These are phyloP conservation scores for Ophiocordyceps camponoti-floridani DNA, from an alignment of 2,329 filamentous ascomycete genomes.

Conservation along the genomic window DNA sequence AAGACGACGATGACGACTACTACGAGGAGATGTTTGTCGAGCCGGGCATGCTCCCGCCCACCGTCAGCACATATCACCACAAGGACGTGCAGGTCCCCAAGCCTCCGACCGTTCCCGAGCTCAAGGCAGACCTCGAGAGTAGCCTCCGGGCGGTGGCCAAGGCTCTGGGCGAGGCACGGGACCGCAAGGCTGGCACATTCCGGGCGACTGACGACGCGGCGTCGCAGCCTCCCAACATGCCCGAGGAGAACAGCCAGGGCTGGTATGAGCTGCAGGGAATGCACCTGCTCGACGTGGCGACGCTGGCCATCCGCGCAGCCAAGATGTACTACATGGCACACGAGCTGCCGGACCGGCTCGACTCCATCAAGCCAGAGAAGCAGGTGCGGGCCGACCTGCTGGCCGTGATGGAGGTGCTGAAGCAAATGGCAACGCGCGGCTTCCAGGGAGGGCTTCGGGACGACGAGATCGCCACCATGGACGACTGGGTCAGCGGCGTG, in stretches of 20 bases:
- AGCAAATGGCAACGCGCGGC: conserved; percentile 74
- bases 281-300: conserved; percentile 82
- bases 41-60: conserved; percentile 79
- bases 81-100: conserved; percentile 66
- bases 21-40: conserved; percentile 43
- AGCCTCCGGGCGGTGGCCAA: conserved; percentile 52
- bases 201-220: conserved; percentile 10
- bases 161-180: conserved; percentile 42
- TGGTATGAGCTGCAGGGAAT: conserved; percentile 84
- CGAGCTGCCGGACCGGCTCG: conserved; percentile 68
- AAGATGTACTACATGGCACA: conserved; percentile 95
- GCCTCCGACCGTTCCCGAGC: conserved; percentile 63
- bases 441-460: conserved; percentile 69
- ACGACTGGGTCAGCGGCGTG: conserved; percentile 64
- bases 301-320: conserved; percentile 84
- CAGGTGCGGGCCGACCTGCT: conserved; percentile 71
- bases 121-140: conserved; percentile 50
- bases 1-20: conserved; percentile 22
- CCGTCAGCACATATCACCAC: conserved; percentile 86
- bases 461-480: conserved; percentile 61
- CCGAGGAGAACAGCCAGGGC: conserved; percentile 34
- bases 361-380: conserved; percentile 74
- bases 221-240: conserved; percentile 17
- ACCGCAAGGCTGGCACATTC: conserved; percentile 15
- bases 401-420: conserved; percentile 74